Percentiles rank a stretch among this genome's conserved stretches.
Conservation (phyloP, 2,329 filamentous ascomycete genomes). For the Calonectria henricotiae region DNA sequence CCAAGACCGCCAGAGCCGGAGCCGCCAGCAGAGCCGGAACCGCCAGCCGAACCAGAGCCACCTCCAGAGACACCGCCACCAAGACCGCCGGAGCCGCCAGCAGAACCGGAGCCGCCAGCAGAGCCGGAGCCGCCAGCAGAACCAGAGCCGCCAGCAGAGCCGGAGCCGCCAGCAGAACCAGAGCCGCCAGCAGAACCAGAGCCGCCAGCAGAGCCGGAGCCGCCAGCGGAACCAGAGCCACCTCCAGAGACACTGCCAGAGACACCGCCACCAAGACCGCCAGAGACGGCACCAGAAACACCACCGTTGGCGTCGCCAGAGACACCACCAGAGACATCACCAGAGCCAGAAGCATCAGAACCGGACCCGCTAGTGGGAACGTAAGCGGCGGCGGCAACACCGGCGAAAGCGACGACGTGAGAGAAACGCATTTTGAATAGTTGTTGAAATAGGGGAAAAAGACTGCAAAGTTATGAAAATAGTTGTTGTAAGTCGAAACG, state of each 20-base stretch:
- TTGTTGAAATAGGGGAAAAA: slow-evolving; percentile 26
- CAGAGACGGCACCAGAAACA: not conserved
- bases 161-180: no score
- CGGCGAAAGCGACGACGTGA: slow-evolving; percentile 51
- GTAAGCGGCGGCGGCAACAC: slow-evolving; percentile 44
- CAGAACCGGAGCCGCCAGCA: slow-evolving; percentile 1
- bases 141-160: no score
- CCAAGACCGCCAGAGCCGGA: not conserved
- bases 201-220: not conserved
- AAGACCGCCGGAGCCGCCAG: not conserved
- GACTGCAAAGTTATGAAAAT: slow-evolving; percentile 24
- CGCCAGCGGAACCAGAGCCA: not conserved
- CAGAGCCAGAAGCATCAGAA: slow-evolving; percentile 36
- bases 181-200: not conserved
- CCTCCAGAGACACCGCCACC: slow-evolving; percentile 5
- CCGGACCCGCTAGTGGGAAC: slow-evolving; percentile 36
- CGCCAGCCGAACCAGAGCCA: not conserved
- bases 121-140: no score
- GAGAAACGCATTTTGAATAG: slow-evolving; percentile 50
- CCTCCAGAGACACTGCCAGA: not conserved
- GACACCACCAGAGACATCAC: slow-evolving; percentile 5
- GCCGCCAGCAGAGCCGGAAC: not conserved
- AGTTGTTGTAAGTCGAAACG: slow-evolving; percentile 21
- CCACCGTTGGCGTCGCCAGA: not conserved
- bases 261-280: not conserved